Base-by-base conservation (phyloP, 176 grass and related monocot genomes). In the Puccinellia tenuiflora region DNA sequence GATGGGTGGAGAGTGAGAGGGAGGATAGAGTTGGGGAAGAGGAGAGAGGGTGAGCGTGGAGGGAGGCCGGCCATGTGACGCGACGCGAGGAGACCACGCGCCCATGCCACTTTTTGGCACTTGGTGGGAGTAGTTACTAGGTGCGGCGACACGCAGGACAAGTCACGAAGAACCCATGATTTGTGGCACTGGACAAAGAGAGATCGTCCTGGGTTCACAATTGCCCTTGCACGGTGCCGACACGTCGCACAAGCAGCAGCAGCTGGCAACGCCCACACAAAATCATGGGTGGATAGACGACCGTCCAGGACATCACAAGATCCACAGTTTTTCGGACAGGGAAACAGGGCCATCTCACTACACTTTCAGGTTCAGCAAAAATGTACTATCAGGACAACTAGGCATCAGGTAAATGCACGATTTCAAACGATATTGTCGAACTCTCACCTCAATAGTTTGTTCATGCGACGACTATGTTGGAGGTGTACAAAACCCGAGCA, bases 41-140 rank as follows among this genome's bases (percentile, higher is more conserved):
- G 9, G 73, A 80, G 62, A 80, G 55, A 37, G 81, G 20, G 54
- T 51, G 63, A 78, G 85, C 90, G 88, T 98, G 96, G 96, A 95
- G 64, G 47, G 28, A 76, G 85, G 21, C 53, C 72, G 83, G 88
- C 89, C 96, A 92, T 89, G 86, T 74, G 71, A 74, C 71, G 25
- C 46, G 71, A 74, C 71, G 25, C 46, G 83, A 67, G 83, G 75
- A 54, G 38, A 57, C 37, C 74, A 83, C 83, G 20, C 18, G 5
- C 12, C 16, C 37, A 70, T 42, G 22, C 68, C 39, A 45, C 45
- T n/a, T n/a, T n/a, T n/a, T n/a, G n/a, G n/a, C n/a, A n/a, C n/a
- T n/a, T n/a, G n/a, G n/a, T n/a, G n/a, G n/a, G n/a, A n/a, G n/a
- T n/a, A n/a, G n/a, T n/a, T 37, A 68, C 21, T 69, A 69, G 66